Conservation (phyloP, 176 grass and related monocot genomes). For the barley (Hordeum vulgare) region DNA sequence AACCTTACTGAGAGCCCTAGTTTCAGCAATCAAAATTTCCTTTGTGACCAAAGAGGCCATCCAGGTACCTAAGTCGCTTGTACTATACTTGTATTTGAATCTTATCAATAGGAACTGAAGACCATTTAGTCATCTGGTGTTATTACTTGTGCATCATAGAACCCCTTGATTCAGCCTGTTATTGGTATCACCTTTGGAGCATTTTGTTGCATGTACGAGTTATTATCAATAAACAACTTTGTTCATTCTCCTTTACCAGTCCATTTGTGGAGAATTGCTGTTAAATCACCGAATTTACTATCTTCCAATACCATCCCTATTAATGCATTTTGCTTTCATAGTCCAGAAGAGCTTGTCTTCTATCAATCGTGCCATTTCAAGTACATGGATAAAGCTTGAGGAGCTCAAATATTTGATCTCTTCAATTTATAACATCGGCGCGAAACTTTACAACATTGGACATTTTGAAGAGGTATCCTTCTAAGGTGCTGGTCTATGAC, state of each 20-base stretch:
- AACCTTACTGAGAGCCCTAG: constrained; percentile 46
- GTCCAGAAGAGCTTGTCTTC: constrained; percentile 53
- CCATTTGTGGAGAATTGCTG: background rate
- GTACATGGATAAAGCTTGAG: constrained; percentile 40
- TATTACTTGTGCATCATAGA: background rate
- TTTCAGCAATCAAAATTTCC: constrained; percentile 61
- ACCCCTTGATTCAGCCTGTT: background rate
- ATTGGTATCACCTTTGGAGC: background rate
- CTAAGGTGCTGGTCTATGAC: background rate
- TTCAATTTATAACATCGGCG: constrained; percentile 48
- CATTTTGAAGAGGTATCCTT: constrained; percentile 61
- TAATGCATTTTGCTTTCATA: constrained; percentile 42
- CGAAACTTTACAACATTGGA: constrained; percentile 54
- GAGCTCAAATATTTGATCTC: constrained; percentile 75
- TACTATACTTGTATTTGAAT: background rate
- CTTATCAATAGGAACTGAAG: background rate
- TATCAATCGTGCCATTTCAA: constrained; percentile 50
- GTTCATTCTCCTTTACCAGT: background rate
- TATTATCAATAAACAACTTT: constrained; percentile 4
- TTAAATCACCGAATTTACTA: constrained; percentile 14
- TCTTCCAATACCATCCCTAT: background rate
- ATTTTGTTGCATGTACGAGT: background rate
- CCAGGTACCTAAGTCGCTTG: constrained; percentile 40
- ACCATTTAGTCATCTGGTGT: background rate
- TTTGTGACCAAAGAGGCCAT: constrained; percentile 38